Percentiles rank a stretch among this genome's conserved stretches.
phyloP scores from a whole-genome alignment of 78 protist genomes.

The Capsaspora owczarzaki region DNA sequence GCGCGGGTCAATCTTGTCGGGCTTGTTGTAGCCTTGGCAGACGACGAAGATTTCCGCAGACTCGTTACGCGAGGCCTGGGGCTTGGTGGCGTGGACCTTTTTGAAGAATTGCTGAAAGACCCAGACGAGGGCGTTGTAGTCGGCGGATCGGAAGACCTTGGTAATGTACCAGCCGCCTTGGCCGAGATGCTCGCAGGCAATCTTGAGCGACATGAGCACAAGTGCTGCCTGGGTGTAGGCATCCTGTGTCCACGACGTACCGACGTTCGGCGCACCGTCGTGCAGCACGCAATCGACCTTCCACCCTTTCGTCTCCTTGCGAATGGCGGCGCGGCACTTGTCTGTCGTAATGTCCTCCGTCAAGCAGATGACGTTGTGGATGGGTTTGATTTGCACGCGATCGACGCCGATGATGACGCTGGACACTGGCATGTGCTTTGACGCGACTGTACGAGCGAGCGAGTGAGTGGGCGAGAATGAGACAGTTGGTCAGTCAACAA shows the following conservation, averaged over 20 bases:
- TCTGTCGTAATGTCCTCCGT: slow-evolving; percentile 94
- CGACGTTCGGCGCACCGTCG: slow-evolving; percentile 99
- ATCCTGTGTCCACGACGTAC: slow-evolving; percentile 91
- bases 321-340: slow-evolving; percentile 69
- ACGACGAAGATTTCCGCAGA: slow-evolving; percentile 98
- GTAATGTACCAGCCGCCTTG: slow-evolving; percentile 90
- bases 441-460: slow-evolving; percentile 67
- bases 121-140: slow-evolving; percentile 90
- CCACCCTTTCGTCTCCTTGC: slow-evolving; percentile 40
- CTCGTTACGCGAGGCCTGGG: slow-evolving; percentile 75
- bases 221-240: slow-evolving; percentile 91
- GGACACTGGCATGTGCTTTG: slow-evolving; percentile 79
- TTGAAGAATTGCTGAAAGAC: slow-evolving; percentile 87
- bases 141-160: slow-evolving; percentile 95
- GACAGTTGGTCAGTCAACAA: too few relatives aligned
- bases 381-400: slow-evolving; percentile 91
- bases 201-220: slow-evolving; percentile 72
- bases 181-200: slow-evolving; percentile 86
- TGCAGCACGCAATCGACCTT: slow-evolving; percentile 79
- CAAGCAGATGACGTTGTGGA: slow-evolving; percentile 56
- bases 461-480: too few relatives aligned
- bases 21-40: slow-evolving; percentile 90
- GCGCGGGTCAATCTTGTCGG: slow-evolving; percentile 74
- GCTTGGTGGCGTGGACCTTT: slow-evolving; percentile 94
- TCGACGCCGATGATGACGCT: slow-evolving; percentile 91